Evolutionary conservation across 1,284 basidiomycete genomes (phyloP).

Genomic region (Sanguinoderma infundibulare): DNA sequence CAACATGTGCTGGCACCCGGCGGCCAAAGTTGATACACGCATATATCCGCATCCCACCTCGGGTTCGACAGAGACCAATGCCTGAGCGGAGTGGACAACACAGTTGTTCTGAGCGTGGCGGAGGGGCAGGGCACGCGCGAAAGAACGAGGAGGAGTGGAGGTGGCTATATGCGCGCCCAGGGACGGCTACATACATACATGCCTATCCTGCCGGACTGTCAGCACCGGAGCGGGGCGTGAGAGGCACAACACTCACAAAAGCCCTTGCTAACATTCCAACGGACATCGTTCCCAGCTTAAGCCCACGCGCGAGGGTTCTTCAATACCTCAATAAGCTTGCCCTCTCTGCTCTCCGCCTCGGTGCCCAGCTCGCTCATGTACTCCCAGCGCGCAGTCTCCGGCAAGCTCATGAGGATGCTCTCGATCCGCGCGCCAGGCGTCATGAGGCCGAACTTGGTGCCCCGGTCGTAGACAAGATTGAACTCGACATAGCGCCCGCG

Average conservation of each 20-base stretch:
- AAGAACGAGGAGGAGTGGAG: no score
- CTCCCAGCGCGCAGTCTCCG: slow-evolving; percentile 92
- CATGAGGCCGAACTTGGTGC: slow-evolving; percentile 88
- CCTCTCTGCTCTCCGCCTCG: slow-evolving; percentile 73
- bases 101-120: no score
- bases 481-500: slow-evolving; percentile 95
- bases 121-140: no score
- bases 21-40: no score
- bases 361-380: slow-evolving; percentile 85
- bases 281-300: slow-evolving; percentile 22
- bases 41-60: no score
- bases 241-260: neutral
- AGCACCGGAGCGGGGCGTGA: neutral
- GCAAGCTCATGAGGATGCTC: slow-evolving; percentile 92
- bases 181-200: no score
- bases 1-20: no score
- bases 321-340: slow-evolving; percentile 70
- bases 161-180: no score
- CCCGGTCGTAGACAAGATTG: slow-evolving; percentile 89
- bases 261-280: neutral
- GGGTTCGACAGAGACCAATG: no score
- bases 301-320: slow-evolving; percentile 77
- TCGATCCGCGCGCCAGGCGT: slow-evolving; percentile 93
- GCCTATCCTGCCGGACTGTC: no score
- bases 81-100: no score